These are phyloP conservation scores for Clonostachys rosea DNA, from an alignment of 2,329 filamentous ascomycete species.

Conservation along the genomic window DNA sequence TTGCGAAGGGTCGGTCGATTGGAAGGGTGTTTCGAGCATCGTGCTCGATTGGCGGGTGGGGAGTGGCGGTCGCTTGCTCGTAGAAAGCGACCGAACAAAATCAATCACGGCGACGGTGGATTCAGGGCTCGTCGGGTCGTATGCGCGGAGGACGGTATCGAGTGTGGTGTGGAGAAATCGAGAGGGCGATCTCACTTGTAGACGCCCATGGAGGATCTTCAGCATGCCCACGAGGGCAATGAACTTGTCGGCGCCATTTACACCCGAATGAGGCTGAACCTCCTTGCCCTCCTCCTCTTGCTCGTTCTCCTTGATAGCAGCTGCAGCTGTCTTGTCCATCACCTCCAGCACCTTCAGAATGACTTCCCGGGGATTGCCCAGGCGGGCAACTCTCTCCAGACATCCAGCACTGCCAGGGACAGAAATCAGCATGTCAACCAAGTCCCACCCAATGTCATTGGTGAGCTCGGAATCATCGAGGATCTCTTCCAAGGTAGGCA, in stretches of 20 bases:
- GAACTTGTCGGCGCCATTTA: conserved; percentile 44
- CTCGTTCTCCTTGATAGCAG: conserved; percentile 16
- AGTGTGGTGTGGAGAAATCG: conserved; percentile 75
- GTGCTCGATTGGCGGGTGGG: conserved; percentile 55
- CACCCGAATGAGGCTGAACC: conserved; percentile 1
- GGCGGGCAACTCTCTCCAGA: conserved; percentile 67
- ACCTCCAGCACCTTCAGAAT: conserved; percentile 76
- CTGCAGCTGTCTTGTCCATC: conserved; percentile 47
- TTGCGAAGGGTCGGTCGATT: conserved; percentile 46
- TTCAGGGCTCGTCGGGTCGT: conserved; percentile 58
- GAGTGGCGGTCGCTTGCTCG: conserved; percentile 59
- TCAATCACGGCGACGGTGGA: conserved; percentile 67
- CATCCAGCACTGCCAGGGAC: conserved; percentile 66
- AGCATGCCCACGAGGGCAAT: conserved; percentile 68
- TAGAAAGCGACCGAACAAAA: conserved; percentile 65
- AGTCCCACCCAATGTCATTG: conserved; percentile 77
- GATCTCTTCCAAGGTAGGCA: conserved; percentile 64
- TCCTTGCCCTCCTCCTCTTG: conserved; percentile 7
- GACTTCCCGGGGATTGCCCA: conserved; percentile 78
- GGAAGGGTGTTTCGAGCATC: conserved; percentile 48
- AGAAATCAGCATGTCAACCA: conserved; percentile 69
- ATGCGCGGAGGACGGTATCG: conserved; percentile 64
- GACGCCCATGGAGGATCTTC: conserved; percentile 65
- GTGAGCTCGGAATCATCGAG: conserved; percentile 66
- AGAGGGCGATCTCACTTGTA: conserved; percentile 74